A percentile compares a stretch with the other conserved stretches of the same genome.
These are phyloP conservation scores for Aspergillus fischeri DNA, from an alignment of 2,329 filamentous ascomycete genomes.

Conservation along the genomic window DNA sequence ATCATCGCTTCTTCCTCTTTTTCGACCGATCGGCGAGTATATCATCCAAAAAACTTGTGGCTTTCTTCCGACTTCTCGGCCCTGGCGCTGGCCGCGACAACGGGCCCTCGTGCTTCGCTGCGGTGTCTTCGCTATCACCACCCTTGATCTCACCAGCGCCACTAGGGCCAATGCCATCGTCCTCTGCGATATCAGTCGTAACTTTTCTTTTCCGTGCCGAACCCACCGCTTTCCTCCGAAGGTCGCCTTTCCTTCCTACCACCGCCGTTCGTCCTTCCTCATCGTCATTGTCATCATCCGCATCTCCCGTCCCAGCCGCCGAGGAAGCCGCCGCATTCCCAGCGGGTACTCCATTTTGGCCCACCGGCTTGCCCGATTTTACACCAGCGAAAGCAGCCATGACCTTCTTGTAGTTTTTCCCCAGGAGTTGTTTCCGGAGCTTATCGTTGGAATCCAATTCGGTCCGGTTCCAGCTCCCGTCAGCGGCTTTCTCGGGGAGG, in stretches of 20 bases:
- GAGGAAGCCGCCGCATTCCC: background rate
- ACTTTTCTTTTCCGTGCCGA: constrained; percentile 13
- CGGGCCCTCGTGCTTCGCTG: constrained; percentile 4
- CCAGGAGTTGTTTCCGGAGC: constrained; percentile 44
- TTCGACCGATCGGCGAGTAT: constrained; percentile 44
- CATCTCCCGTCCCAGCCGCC: constrained; percentile 7
- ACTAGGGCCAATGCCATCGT: background rate
- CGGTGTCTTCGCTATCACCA: constrained; percentile 4
- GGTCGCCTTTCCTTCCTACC: constrained; percentile 26
- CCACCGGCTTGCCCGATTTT: constrained; percentile 21
- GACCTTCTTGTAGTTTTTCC: constrained; percentile 37
- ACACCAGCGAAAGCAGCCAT: constrained; percentile 31
- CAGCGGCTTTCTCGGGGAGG: constrained; percentile 38
- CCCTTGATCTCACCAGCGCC: constrained; percentile 2
- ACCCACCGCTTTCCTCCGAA: background rate
- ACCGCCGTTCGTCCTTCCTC: constrained; percentile 42
- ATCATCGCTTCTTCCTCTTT: constrained; percentile 48
- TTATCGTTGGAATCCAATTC: constrained; percentile 42
- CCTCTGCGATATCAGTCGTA: background rate
- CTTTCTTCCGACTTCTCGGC: constrained; percentile 35
- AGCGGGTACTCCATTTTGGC: constrained; percentile 12
- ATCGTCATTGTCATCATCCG: constrained; percentile 34
- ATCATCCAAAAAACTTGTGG: constrained; percentile 53
- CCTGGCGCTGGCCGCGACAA: constrained; percentile 11
- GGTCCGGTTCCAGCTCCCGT: constrained; percentile 38